Base-by-base conservation (phyloP, 2,329 filamentous ascomycete genomes). In the Sarocladium kiliense region DNA sequence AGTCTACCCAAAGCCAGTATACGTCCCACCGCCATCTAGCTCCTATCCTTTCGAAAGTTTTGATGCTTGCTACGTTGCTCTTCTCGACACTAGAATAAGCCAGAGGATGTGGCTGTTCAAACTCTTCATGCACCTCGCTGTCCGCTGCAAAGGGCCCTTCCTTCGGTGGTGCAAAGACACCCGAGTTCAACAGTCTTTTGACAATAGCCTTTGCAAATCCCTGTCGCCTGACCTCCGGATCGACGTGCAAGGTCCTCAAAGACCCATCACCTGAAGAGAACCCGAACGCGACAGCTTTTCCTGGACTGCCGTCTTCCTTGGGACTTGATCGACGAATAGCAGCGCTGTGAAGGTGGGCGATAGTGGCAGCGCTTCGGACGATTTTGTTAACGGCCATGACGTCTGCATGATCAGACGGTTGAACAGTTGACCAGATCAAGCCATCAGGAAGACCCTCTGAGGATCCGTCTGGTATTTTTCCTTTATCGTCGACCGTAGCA, bases 381-480 rank as follows among this genome's bases (percentile, higher is more conserved):
- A 53, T 53, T 21, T 53, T 53, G 34, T 53, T 53, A 27, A 53
- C 50, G 12, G 50, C 50, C 50, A 53, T 53, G 50, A 53, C 50
- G n/a, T 53, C 50, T 53, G 32, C 50, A 27, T 53, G 36, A 16
- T 53, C 50, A 19, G 21, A 41, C 9, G 50, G 21, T 19, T 41
- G 32, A 18, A 53, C 41, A 11, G 19, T 53, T 14, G 50, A 53
- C 50, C 50, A 53, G 3, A 53, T 25, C 21, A 53, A 30, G 5
- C 50, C 50, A 27, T 39, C 50, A 3, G 50, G 50, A 6, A 53
- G 50, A 6, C 50, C 50, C 36, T 39, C 50, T 21, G 50, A 39
- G 6, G 50, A 53, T 5, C 50, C 50, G 18, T 53, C 50, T 39
- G 50, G 50, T 39, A 41, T 26, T 5, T 6, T 27, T 4, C 32